Base-by-base conservation (phyloP, 2,329 filamentous ascomycete species). In the Aspergillus piperis region DNA sequence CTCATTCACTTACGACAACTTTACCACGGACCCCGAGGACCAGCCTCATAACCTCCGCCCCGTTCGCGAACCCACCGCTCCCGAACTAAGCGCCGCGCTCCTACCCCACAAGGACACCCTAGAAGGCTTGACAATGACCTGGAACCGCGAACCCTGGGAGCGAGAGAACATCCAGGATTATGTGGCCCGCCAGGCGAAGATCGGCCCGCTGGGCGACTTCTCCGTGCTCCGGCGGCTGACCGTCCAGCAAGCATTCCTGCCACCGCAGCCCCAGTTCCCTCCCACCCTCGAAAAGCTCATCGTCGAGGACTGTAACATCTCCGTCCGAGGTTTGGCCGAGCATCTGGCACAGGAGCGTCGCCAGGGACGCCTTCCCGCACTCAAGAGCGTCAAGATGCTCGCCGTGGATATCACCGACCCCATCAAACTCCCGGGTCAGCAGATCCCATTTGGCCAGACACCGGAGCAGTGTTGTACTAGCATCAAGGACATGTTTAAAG, bases 261-360 rank as follows among this genome's bases (percentile, higher is more conserved):
- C 68, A n/a, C 8, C 44, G 11, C 61, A 66, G 23, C 69, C 70
- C 17, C 36, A 62, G 52, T 67, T 71, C 25, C 60, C 66, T 2
- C 27, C 54, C 2, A 61, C 64, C 1, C 30, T 71, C 2, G 32
- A 64, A 44, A 42, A 5, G 8, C 64, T 71, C 8, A 8, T 44
- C 1, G 61, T 71, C 44, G 60, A 61, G 8, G 64, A 71, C 59
- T 69, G 67, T 61, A 69, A 67, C 49, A 57, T 60, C 1, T 68
- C 69, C 15, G 61, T 68, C 36, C 54, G 55, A 2, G 61, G 67
- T 2, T 51, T 68, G 54, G 49, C 57, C 7, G 42, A 62, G 23
- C 58, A 66, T 13, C 63, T 71, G 32, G 69, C 67, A 1, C 51
- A 56, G 8, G 69, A 69, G 27, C 60, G 39, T 41, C 61, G 64